Evolutionary conservation across 768 basidiomycete species (phyloP), one percentile per base, ranked within the genome.

Genomic region (Rhodotorula sphaerocarpa): DNA sequence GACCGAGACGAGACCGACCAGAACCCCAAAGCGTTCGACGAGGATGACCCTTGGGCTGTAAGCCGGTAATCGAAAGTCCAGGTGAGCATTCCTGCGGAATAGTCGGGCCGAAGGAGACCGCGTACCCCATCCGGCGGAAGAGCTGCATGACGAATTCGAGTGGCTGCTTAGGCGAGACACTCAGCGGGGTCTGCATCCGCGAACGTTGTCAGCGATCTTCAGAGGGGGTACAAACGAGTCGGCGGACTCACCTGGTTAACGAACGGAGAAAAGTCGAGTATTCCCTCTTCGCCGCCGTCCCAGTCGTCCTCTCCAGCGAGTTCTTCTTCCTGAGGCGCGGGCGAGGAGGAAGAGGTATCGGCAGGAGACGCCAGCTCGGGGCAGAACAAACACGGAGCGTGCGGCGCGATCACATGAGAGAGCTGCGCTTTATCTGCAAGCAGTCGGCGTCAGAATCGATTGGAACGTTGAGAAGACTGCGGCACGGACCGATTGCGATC

Each of bases 71-170:
- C 14, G 28, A 25, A 15, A n/a, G n/a, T n/a, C n/a, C n/a, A n/a
- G n/a, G n/a, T 33, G 20, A 67, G 42, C 31, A n/a, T 28, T 53
- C 7, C 12, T 16, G 52, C n/a, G 30, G 23, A 34, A 12, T 12
- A 11, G n/a, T 33, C 52, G 16, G 25, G 41, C 43, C 48, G 31
- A 23, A 65, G 51, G 54, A 23, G 21, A 6, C 1, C 20, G 80
- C 89, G 70, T 72, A 95, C 95, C 95, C 95, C 86, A 99, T 88
- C 50, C 90, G 82, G 74, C 93, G 89, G 80, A 97, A 99, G 31
- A 99, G 77, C 73, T 99, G 90, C 87, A 95, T 90, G 12, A 92
- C 90, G 57, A 96, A 90, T 75, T 99, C 95, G 46, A 99, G 79
- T 1, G 91, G 90, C 44, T 95, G 80, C 66, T 88, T 88, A 2